Base-by-base conservation (phyloP, 2,329 filamentous ascomycete genomes). In the Hirsutella thompsonii region DNA sequence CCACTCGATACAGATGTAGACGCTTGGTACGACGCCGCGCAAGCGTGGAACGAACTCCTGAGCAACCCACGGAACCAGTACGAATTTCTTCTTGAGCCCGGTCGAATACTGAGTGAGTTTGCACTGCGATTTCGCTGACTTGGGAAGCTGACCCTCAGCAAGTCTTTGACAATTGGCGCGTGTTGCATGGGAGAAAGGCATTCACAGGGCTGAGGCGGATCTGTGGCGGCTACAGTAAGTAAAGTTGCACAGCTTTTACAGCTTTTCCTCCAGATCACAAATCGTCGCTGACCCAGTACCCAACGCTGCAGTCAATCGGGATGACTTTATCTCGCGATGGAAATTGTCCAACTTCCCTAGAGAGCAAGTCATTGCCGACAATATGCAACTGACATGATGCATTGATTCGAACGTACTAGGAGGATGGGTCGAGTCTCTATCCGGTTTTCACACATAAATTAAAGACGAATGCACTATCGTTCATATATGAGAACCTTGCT, bases 101-200 rank as follows among this genome's bases (percentile, higher is more conserved):
- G 92, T 2, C 77, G 69, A 40, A 73, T 87, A 5, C 55, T 95
- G 42, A 79, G 84, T 89, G 65, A 61, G 79, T 68, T 3, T 32
- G 2, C 4, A 18, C n/a, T n/a, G 6, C 20, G 19, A 16, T 11
- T 5, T 19, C 37, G 18, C 11, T 13, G 19, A n/a, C 21, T 20
- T 16, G 16, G 32, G 6, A 32, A 23, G 21, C 41, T 41, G 26
- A 42, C 37, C 38, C 18, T 28, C 16, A 5, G 30, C 10, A 50
- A 84, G 83, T 96, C 37, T 95, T 98, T 59, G 86, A 98, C 57
- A 96, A 98, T 55, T 95, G 90, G 88, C 75, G 92, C 44, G 83
- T 95, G 28, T 64, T 96, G 50, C 92, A 98, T 60, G 92, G 90
- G 1, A 71, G 92, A 51, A 79, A 79, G 39, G 76, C 76, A 0